phyloP scores from a whole-genome alignment of 345 rosid genomes.

The Syzygium aromaticum region DNA sequence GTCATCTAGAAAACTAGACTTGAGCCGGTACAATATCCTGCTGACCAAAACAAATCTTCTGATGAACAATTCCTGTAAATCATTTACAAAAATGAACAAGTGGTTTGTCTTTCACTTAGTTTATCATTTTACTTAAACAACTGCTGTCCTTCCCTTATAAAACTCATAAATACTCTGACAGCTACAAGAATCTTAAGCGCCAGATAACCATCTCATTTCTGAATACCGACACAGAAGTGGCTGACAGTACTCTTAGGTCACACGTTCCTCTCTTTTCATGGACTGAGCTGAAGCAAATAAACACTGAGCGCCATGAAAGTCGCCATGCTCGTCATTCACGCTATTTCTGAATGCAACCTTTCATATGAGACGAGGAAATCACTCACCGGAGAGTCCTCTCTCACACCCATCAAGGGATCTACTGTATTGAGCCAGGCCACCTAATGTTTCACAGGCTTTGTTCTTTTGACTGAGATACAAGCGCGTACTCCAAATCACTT shows the following conservation, averaged over 20 bases:
- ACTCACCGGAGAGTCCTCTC: neutral
- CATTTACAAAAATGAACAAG: neutral
- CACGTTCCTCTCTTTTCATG: neutral
- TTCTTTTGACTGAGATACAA: constrained; percentile 22
- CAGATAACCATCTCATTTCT: neutral
- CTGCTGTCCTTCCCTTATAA: neutral
- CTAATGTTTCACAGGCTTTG: neutral
- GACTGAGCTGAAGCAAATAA: neutral
- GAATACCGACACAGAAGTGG: neutral
- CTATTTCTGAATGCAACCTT: neutral
- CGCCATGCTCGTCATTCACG: neutral
- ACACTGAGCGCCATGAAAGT: neutral
- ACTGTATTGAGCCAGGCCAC: neutral
- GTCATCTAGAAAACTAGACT: neutral
- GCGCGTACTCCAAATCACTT: constrained; percentile 29
- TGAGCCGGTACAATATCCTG: neutral
- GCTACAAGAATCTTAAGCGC: neutral
- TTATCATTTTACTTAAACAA: neutral
- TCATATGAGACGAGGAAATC: neutral
- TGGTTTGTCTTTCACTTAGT: neutral
- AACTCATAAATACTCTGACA: neutral
- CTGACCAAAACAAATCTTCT: neutral
- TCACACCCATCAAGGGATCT: neutral
- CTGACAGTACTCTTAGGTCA: neutral
- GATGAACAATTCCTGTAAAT: neutral